phyloP scores from a whole-genome alignment of 495 filamentous ascomycete genomes.

The Penicillium salamii region DNA sequence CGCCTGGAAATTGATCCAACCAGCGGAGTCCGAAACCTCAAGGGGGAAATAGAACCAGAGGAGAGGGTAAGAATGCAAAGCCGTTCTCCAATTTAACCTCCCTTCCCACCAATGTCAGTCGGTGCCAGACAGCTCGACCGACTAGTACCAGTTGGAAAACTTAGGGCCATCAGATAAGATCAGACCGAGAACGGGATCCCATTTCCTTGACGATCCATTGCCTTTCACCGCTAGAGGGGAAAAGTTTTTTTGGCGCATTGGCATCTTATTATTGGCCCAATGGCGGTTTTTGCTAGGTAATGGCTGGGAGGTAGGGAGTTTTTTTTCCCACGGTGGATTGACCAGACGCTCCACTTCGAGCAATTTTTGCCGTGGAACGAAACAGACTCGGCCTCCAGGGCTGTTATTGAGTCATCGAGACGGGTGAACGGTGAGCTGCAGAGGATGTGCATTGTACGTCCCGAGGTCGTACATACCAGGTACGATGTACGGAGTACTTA shows the following conservation, averaged over 20 bases:
- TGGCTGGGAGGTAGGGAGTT: constrained; percentile 8
- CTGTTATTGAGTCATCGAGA: constrained; percentile 4
- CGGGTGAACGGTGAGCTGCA: constrained; percentile 1
- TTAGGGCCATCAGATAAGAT: constrained; percentile 36
- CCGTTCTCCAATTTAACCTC: not conserved
- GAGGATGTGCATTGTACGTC: not conserved
- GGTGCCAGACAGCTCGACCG: too few species aligned
- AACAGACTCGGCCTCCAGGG: not conserved
- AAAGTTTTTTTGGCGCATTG: constrained; percentile 12
- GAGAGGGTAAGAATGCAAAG: not conserved
- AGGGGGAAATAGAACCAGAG: not conserved
- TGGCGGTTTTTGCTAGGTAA: constrained; percentile 24
- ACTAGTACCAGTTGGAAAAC: too few species aligned
- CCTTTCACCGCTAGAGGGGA: constrained; percentile 15
- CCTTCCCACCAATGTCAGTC: too few species aligned
- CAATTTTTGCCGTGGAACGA: not conserved
- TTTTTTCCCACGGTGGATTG: constrained; percentile 15
- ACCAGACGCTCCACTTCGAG: constrained; percentile 7
- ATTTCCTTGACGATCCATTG: constrained; percentile 20
- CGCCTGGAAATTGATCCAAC: not conserved
- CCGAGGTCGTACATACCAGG: not conserved
- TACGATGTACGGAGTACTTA: not conserved
- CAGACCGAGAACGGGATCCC: constrained; percentile 14
- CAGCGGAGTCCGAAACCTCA: too few species aligned
- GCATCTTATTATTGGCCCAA: constrained; percentile 12